Evolutionary conservation across 257 asterid genomes (phyloP).

Genomic region (Rubia yunnanensis): DNA sequence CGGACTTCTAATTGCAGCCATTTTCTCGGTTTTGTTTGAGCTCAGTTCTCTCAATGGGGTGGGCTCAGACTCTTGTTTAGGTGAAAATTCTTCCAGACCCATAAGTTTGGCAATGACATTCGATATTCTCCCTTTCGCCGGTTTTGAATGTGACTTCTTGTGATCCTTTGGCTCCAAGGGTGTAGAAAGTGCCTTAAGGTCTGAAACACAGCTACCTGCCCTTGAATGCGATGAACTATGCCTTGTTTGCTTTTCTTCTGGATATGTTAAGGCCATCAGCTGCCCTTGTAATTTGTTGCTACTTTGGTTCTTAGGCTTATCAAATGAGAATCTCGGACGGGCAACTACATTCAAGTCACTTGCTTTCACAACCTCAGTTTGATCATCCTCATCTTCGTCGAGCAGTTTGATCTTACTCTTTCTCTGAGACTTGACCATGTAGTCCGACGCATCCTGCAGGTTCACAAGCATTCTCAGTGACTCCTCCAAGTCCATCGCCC

Average conservation of each 20-base stretch:
- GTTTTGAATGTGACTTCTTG: conserved; percentile 22
- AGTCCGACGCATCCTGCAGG: conserved; percentile 54
- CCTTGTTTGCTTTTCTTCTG: conserved; percentile 23
- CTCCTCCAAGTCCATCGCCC: conserved; percentile 79
- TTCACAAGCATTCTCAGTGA: conserved; percentile 63
- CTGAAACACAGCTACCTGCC: conserved; percentile 46
- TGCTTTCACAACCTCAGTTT: conserved; percentile 23
- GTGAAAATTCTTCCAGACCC: conserved; percentile 79
- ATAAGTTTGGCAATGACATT: conserved; percentile 86
- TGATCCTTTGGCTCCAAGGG: conserved; percentile 21
- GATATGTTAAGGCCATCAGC: conserved; percentile 36
- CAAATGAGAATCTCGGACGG: conserved; percentile 76
- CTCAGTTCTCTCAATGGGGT: conserved; percentile 22
- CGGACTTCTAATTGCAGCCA: conserved; percentile 16
- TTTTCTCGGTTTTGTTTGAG: conserved; percentile 21
- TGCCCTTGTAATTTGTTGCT: too few species aligned
- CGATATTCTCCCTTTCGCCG: conserved; percentile 60
- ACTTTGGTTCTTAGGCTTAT: conserved; percentile 34
- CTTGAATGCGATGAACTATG: conserved; percentile 33
- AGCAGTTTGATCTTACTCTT: conserved; percentile 50
- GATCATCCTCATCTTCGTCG: conserved; percentile 47
- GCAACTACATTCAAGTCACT: conserved; percentile 48
- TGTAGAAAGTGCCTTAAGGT: conserved; percentile 22
- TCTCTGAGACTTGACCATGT: conserved; percentile 24
- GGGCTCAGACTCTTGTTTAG: conserved; percentile 22